Evolutionary conservation across 2,329 filamentous ascomycete species (phyloP).

Genomic region (Colletotrichum limetticola): DNA sequence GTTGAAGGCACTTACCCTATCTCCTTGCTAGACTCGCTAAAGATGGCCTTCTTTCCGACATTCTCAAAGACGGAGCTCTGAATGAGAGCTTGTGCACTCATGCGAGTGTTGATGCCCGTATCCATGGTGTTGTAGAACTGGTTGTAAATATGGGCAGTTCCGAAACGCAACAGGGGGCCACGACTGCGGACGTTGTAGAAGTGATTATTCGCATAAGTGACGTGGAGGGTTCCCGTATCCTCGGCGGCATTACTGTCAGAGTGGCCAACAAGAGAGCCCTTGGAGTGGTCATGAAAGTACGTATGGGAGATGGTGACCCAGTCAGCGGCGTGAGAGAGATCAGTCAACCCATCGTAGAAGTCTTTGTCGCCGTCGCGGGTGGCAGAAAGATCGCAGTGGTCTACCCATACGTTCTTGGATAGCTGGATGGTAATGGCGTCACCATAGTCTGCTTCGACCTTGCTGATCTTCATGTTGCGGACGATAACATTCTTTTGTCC

Average conservation of each 20-base stretch:
- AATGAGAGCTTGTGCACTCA: slow-evolving; percentile 62
- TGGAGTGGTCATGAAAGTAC: slow-evolving; percentile 61
- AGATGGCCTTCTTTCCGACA: slow-evolving; percentile 45
- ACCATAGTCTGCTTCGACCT: slow-evolving; percentile 63
- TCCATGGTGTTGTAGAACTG: slow-evolving; percentile 49
- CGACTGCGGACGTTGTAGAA: slow-evolving; percentile 71
- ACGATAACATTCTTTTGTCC: slow-evolving; percentile 65
- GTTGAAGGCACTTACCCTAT: slow-evolving; percentile 10
- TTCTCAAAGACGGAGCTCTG: slow-evolving; percentile 60
- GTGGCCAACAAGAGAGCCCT: slow-evolving; percentile 67
- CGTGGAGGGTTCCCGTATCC: slow-evolving; percentile 66
- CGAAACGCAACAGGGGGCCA: slow-evolving; percentile 69
- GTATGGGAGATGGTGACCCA: slow-evolving; percentile 59
- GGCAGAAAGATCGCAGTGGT: slow-evolving; percentile 71
- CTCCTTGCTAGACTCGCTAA: slow-evolving; percentile 43
- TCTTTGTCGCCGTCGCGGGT: slow-evolving; percentile 65
- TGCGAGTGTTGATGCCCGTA: slow-evolving; percentile 61
- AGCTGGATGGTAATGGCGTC: slow-evolving; percentile 66
- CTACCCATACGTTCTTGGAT: slow-evolving; percentile 69
- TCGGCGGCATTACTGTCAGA: slow-evolving; percentile 63
- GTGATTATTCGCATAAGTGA: slow-evolving; percentile 73
- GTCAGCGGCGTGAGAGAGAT: slow-evolving; percentile 69
- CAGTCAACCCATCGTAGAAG: slow-evolving; percentile 72
- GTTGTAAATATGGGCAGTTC: slow-evolving; percentile 66
- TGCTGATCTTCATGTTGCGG: slow-evolving; percentile 66